Conservation (phyloP, 208 protist species). For the Leishmania arabica region DNA sequence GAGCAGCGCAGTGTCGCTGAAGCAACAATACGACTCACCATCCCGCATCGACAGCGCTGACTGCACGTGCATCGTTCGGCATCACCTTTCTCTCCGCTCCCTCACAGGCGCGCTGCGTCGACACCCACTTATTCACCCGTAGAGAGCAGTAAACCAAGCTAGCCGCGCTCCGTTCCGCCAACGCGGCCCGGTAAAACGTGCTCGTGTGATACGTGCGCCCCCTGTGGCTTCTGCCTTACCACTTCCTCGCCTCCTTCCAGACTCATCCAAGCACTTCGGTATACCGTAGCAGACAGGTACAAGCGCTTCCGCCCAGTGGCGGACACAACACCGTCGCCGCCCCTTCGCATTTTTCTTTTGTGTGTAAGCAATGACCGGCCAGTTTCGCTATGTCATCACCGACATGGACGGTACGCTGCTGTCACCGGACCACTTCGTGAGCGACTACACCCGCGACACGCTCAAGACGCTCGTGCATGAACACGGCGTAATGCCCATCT, state of each 20-base stretch:
- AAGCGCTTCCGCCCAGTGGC: not conserved
- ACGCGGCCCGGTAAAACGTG: too few relatives aligned
- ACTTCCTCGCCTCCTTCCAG: not conserved
- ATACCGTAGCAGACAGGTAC: not conserved
- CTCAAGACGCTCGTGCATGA: slow-evolving; percentile 43
- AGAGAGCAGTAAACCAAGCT: too few relatives aligned
- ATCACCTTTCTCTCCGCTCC: too few relatives aligned
- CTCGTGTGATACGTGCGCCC: too few relatives aligned
- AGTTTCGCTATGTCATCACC: slow-evolving; percentile 45
- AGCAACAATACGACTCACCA: too few relatives aligned
- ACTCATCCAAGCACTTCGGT: not conserved
- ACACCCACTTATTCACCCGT: too few relatives aligned
- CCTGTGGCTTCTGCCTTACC: not conserved
- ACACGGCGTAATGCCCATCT: slow-evolving; percentile 36
- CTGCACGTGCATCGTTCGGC: too few relatives aligned
- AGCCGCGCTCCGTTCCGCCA: too few relatives aligned
- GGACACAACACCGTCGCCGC: not conserved
- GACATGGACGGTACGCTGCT: slow-evolving; percentile 73
- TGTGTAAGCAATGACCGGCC: slow-evolving; percentile 9
- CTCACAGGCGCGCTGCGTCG: too few relatives aligned
- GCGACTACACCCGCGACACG: slow-evolving; percentile 44
- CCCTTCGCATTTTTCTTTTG: not conserved
- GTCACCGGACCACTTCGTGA: slow-evolving; percentile 40
- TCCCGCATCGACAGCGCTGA: too few relatives aligned
- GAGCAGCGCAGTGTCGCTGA: too few relatives aligned